Percentiles rank a stretch among this genome's conserved stretches.
Evolutionary conservation across 257 asterid genomes (phyloP).

Genomic region (Gentiana macrophylla): DNA sequence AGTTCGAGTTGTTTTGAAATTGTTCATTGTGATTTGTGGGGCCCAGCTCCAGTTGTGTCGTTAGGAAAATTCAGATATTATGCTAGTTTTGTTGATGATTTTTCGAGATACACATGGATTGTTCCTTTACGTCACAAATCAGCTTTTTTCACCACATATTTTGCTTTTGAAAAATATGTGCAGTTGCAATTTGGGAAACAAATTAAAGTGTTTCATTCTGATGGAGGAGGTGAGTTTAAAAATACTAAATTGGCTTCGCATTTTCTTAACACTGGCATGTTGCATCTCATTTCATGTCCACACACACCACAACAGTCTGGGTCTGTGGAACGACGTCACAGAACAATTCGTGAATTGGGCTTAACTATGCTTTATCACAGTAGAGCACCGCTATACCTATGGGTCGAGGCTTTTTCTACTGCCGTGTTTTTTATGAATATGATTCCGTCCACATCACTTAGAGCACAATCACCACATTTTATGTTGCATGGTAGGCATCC

Average conservation of each 20-base stretch:
- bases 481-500: not conserved
- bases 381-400: not conserved
- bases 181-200: not conserved
- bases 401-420: not conserved
- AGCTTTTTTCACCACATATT: not conserved
- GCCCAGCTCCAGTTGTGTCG: not conserved
- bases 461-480: not conserved
- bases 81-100: not conserved
- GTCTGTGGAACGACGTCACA: not conserved
- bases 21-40: not conserved
- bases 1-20: too few species aligned
- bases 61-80: not conserved
- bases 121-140: not conserved
- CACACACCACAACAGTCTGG: not conserved
- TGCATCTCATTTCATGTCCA: not conserved
- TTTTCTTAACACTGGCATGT: not conserved
- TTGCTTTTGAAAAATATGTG: not conserved
- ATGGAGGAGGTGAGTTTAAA: not conserved
- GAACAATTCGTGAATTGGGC: not conserved
- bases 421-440: not conserved
- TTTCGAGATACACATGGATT: not conserved
- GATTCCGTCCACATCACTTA: not conserved
- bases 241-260: not conserved
- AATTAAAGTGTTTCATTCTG: not conserved
- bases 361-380: constrained; percentile 1